Percentiles rank a stretch among this genome's conserved stretches.
phyloP scores from a whole-genome alignment of 371 early-diverging fungal species.

The Entomophthora muscae region DNA sequence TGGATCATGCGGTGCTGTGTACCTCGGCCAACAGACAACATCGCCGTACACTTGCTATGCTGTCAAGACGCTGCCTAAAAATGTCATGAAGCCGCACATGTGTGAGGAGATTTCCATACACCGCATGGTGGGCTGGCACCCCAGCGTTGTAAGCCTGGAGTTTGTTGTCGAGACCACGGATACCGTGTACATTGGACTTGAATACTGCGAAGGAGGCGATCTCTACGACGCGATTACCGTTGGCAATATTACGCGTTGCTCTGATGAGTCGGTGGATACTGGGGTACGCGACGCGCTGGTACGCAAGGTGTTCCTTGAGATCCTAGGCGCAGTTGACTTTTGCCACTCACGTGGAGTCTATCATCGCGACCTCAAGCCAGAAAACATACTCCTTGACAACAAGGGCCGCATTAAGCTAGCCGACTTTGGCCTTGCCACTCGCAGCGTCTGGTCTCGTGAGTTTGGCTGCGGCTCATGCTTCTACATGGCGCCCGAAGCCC shows the following conservation, averaged over 20 bases:
- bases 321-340: constrained; percentile 31
- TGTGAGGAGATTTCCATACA: constrained; percentile 7
- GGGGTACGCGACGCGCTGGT: constrained; percentile 1
- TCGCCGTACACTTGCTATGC: constrained; percentile 3
- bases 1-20: constrained; percentile 8
- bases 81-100: background rate
- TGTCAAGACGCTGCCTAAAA: constrained; percentile 8
- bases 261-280: background rate
- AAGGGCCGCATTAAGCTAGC: constrained; percentile 45
- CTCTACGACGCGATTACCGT: constrained; percentile 28
- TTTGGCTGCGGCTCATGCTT: constrained; percentile 61
- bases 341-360: constrained; percentile 34
- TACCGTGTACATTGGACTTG: constrained; percentile 27
- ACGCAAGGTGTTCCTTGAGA: constrained; percentile 15
- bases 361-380: constrained; percentile 65
- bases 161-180: constrained; percentile 29
- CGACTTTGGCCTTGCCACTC: constrained; percentile 73
- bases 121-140: constrained; percentile 20
- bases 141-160: constrained; percentile 39
- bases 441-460: constrained; percentile 42
- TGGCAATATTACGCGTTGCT: constrained; percentile 10
- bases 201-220: constrained; percentile 32
- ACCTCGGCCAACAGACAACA: background rate
- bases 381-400: constrained; percentile 43
- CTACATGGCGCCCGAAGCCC: constrained; percentile 36